Base-by-base conservation (phyloP, 495 filamentous ascomycete genomes). In the Elaphomyces granulatus region DNA sequence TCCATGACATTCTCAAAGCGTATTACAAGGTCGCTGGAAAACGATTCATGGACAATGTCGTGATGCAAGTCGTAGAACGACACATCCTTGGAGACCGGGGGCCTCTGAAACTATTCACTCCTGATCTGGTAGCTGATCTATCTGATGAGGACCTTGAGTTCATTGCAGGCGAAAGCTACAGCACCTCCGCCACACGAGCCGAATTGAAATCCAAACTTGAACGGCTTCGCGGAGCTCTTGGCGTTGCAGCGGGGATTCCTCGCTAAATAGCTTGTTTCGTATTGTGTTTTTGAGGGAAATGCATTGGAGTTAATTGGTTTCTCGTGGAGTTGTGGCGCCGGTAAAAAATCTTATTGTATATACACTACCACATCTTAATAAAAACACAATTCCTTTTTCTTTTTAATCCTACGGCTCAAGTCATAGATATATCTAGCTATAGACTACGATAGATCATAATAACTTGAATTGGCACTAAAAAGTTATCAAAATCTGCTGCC, bases 141-240 rank as follows among this genome's bases (percentile, higher is more conserved):
- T 47, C 52, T 0, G 42, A 43, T 0, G 55, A 53, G 3, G 50
- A 66, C 30, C 33, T 70, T 7, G 53, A 47, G 15, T 45, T 42
- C 6, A 54, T 70, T 44, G 66, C 61, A 0, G 56, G 59, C 3
- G 66, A 70, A 34, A 60, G 63, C 21, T 41, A 47, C 32, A 41
- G 38, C 0, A 52, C 48, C 3, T 38, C 30, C 23, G 31, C 17
- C 30, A 6, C 32, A 9, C 20, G 46, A 12, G 31, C 6, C 8
- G 38, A 37, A 12, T 28, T 41, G 9, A n/a, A 12, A 0, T 3
- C 4, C 4, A 37, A 38, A 8, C 17, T 17, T 0, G 44, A 42
- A 4, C 20, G 38, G 14, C 28, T 45, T 10, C 16, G 38, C 14
- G 15, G n/a, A 20, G 38, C 33, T 4, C 14, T 45, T 9, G 17